phyloP scores from a whole-genome alignment of 768 basidiomycete species.

The Artomyces pyxidatus region DNA sequence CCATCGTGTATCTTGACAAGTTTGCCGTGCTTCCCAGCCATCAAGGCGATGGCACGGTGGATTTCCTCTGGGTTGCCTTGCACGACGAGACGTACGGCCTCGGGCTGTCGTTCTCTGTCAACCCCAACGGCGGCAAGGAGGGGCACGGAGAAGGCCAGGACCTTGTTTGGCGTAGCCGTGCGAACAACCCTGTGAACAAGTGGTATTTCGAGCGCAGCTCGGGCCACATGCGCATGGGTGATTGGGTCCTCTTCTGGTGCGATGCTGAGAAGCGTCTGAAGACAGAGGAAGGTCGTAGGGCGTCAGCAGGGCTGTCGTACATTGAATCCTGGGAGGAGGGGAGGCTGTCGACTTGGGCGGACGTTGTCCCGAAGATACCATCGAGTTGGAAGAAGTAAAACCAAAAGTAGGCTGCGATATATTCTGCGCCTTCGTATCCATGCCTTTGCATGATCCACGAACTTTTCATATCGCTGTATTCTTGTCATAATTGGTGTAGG shows the following conservation, averaged over 20 bases:
- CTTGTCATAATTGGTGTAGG: neutral
- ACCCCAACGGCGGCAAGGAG: slow-evolving; percentile 89
- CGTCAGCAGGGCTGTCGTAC: slow-evolving; percentile 57
- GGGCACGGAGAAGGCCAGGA: slow-evolving; percentile 89
- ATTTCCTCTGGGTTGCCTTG: slow-evolving; percentile 97
- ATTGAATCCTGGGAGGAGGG: slow-evolving; percentile 73
- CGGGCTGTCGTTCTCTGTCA: slow-evolving; percentile 87
- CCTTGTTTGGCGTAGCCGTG: slow-evolving; percentile 90
- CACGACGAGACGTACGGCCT: slow-evolving; percentile 98
- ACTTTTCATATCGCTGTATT: neutral
- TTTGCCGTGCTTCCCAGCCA: slow-evolving; percentile 93
- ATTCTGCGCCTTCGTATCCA: neutral
- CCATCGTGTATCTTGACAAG: slow-evolving; percentile 94
- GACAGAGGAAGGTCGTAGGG: slow-evolving; percentile 57
- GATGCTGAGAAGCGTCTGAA: slow-evolving; percentile 86
- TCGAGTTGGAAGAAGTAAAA: slow-evolving; percentile 57
- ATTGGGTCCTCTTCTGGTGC: slow-evolving; percentile 97
- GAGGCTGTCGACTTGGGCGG: slow-evolving; percentile 60
- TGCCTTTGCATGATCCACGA: neutral
- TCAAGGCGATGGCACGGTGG: slow-evolving; percentile 97
- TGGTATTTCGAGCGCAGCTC: slow-evolving; percentile 98
- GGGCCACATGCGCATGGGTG: slow-evolving; percentile 78
- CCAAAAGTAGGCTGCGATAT: neutral
- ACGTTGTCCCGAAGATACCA: slow-evolving; percentile 61
- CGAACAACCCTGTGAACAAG: slow-evolving; percentile 94